phyloP scores from a whole-genome alignment of 495 filamentous ascomycete species.

The Talaromyces ruber region DNA sequence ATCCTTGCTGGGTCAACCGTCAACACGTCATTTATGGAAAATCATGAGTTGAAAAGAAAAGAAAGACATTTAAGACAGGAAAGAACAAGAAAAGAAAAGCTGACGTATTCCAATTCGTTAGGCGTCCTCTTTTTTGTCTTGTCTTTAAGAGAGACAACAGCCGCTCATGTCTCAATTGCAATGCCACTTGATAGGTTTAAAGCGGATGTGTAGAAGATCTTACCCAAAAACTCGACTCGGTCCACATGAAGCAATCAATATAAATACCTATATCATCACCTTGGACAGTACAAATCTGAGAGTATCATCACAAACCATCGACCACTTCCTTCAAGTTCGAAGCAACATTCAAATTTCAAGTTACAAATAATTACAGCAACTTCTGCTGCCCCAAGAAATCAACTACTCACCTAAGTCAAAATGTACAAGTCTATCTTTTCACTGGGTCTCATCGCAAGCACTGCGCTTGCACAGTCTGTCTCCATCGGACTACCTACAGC shows the following conservation, averaged over 20 bases:
- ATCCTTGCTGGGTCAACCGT: background rate
- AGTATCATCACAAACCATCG: background rate
- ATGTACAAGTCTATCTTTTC: conserved; percentile 14
- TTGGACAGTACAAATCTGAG: background rate
- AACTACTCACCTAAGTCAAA: background rate
- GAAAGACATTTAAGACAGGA: background rate
- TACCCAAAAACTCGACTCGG: background rate
- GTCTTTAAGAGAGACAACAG: background rate
- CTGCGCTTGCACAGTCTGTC: conserved; percentile 57
- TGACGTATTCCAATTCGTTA: background rate
- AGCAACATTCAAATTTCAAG: background rate
- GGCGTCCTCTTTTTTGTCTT: background rate
- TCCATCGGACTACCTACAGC: conserved; percentile 54
- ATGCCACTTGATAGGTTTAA: background rate
- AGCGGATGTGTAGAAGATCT: background rate
- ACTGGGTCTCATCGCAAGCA: conserved; percentile 14
- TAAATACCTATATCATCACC: background rate
- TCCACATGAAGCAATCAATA: background rate
- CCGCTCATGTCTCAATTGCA: background rate
- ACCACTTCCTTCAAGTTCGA: background rate
- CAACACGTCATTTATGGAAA: background rate
- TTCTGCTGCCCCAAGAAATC: background rate
- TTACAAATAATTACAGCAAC: background rate
- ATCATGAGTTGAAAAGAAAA: background rate
- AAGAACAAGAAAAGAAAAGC: background rate